phyloP scores from a whole-genome alignment of 2,329 filamentous ascomycete genomes.

The Xylariaceae sp. region DNA sequence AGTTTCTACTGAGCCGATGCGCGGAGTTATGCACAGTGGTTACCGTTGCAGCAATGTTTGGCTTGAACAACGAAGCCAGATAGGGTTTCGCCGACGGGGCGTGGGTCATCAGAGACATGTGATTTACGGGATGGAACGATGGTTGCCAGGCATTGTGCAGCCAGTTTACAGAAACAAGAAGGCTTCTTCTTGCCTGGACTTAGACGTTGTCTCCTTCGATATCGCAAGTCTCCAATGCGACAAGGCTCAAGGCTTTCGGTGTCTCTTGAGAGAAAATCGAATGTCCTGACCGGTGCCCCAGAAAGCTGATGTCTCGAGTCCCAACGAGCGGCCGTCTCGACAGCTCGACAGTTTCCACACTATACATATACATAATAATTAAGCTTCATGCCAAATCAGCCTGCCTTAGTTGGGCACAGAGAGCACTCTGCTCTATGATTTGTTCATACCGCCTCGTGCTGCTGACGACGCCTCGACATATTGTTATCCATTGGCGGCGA shows the following conservation, averaged over 20 bases:
- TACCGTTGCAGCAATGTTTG: neutral
- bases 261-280: constrained; percentile 1
- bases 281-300: neutral
- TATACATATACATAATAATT: neutral
- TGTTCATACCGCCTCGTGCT: neutral
- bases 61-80: neutral
- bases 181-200: neutral
- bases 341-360: neutral
- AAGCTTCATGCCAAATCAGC: neutral
- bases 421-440: constrained; percentile 2
- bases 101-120: neutral
- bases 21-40: neutral
- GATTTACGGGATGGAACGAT: neutral
- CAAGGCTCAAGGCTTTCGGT: neutral
- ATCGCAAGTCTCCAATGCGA: neutral
- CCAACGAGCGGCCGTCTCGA: neutral
- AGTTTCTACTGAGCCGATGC: constrained; percentile 70
- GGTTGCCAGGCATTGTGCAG: neutral
- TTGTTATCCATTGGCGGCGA: constrained; percentile 1
- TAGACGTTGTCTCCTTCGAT: neutral
- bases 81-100: neutral
- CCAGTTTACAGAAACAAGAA: neutral
- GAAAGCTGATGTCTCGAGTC: neutral
- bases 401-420: neutral
- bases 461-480: neutral